Base-by-base conservation (phyloP, 768 basidiomycete species). In the Candolleomyces eurysporus region DNA sequence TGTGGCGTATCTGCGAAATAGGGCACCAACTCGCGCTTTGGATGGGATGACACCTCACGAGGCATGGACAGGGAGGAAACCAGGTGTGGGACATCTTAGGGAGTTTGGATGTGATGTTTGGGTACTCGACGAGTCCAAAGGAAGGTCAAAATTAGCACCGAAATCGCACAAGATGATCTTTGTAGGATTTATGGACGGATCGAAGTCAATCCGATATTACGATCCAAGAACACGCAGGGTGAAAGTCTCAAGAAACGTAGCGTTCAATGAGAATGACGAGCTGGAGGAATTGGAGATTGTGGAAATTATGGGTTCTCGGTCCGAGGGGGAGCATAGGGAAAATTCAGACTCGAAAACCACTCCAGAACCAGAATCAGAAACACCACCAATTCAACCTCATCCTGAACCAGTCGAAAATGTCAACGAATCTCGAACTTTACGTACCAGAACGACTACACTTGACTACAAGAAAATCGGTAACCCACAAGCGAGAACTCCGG, bases 1-100 rank as follows among this genome's bases (percentile, higher is more conserved):
- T 60, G 71, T 67, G 0, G 67, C 72, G 0, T 80, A 73, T 64
- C 39, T 79, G 1, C 63, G 69, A 56, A 80, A 81, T 62, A 43
- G 72, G 5, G 39, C 22, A 4, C 30, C n/a, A 3, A 32, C 32
- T 31, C 10, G 58, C 30, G 49, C 66, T 13, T 52, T 72, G 13
- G 22, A 64, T 9, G 66, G 62, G 8, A 65, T 58, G 50, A 74
- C 70, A 22, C 70, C 71, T 2, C 68, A 63, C 50, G 69, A 73
- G 56, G 59, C 52, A 9, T 67, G 64, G 58, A 16, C 48, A 22
- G 48, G 59, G 3, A n/a, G 51, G 17, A 66, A 64, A 58, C 69
- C 71, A 0, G 54, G 66, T 42, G 65, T 72, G 11, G 51, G 61
- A 1, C 67, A 71, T 50, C 51, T 73, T 0, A 52, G 64, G n/a